Percentiles rank a stretch among this genome's conserved stretches.
phyloP scores from a whole-genome alignment of 805 yeast species.

The Hemisphaericaspora nanyangensis region DNA sequence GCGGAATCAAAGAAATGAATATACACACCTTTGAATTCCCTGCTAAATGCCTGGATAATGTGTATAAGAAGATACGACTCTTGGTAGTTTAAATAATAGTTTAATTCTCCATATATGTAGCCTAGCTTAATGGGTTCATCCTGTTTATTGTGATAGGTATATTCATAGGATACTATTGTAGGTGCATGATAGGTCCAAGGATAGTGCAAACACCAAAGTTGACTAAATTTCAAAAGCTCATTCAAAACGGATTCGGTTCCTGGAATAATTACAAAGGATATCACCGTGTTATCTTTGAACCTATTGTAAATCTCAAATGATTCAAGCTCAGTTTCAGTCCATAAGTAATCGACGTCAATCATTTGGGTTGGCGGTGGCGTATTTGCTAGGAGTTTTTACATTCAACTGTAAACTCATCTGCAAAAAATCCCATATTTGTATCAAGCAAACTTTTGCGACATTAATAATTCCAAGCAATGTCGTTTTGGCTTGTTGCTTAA shows the following conservation, averaged over 20 bases:
- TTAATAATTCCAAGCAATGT: too few relatives aligned
- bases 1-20: slow-evolving; percentile 44
- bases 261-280: slow-evolving; percentile 9
- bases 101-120: slow-evolving; percentile 39
- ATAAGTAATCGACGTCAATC: slow-evolving; percentile 10
- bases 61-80: slow-evolving; percentile 46
- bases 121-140: slow-evolving; percentile 8
- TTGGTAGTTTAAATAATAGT: slow-evolving; percentile 38
- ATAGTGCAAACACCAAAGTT: slow-evolving; percentile 17
- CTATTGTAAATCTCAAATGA: slow-evolving; percentile 7
- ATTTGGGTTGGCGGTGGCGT: too few relatives aligned
- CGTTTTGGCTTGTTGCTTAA: too few relatives aligned
- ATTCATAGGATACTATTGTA: slow-evolving; percentile 4
- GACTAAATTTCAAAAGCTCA: slow-evolving; percentile 10
- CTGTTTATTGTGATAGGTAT: neutral
- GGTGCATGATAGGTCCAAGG: slow-evolving; percentile 17
- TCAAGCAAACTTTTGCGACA: too few relatives aligned
- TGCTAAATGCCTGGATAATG: slow-evolving; percentile 37
- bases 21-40: slow-evolving; percentile 26
- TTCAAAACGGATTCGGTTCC: too few relatives aligned
- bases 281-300: slow-evolving; percentile 6
- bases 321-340: slow-evolving; percentile 10
- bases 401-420: too few relatives aligned
- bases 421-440: too few relatives aligned
- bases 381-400: too few relatives aligned